These are phyloP conservation scores for Tolypocladium tundrense DNA, from an alignment of 2,329 filamentous ascomycete species.

Conservation along the genomic window DNA sequence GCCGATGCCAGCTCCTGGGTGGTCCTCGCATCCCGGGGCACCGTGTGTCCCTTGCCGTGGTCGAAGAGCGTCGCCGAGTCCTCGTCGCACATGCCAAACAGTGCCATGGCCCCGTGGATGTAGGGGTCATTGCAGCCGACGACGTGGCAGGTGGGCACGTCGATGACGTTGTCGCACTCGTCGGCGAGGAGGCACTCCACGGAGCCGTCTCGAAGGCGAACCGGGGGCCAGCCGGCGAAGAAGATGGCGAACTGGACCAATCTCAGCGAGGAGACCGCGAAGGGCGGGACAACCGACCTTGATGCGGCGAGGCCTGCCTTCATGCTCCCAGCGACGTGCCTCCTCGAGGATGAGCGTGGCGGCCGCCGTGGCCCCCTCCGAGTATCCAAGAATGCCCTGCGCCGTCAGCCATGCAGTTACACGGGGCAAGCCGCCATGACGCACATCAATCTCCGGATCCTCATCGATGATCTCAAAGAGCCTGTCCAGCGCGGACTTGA, in stretches of 20 bases:
- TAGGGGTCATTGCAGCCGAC: constrained; percentile 50
- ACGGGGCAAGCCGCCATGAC: constrained; percentile 1
- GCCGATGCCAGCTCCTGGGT: constrained; percentile 30
- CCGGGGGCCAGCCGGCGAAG: constrained; percentile 44
- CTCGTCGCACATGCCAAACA: constrained; percentile 51
- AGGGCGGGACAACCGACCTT: constrained; percentile 16
- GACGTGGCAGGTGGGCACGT: constrained; percentile 42
- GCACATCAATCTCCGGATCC: constrained; percentile 19
- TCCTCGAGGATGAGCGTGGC: constrained; percentile 43
- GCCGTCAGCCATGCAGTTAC: neutral
- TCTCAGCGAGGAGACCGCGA: neutral
- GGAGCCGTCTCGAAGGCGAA: constrained; percentile 25
- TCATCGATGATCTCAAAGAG: constrained; percentile 35
- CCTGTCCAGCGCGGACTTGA: constrained; percentile 8
- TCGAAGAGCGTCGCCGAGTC: constrained; percentile 53
- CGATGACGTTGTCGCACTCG: constrained; percentile 36
- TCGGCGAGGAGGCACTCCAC: constrained; percentile 37
- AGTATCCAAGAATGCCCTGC: constrained; percentile 47
- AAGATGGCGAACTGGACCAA: constrained; percentile 33
- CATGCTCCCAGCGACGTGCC: constrained; percentile 22
- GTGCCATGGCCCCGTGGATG: constrained; percentile 47
- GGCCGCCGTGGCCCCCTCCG: constrained; percentile 47
- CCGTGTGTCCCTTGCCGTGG: constrained; percentile 53
- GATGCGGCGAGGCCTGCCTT: constrained; percentile 22
- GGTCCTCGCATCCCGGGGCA: constrained; percentile 42